Percentiles rank a stretch among this genome's conserved stretches.
Conservation (phyloP, 2,329 filamentous ascomycete genomes). For the Fusarium poae region DNA sequence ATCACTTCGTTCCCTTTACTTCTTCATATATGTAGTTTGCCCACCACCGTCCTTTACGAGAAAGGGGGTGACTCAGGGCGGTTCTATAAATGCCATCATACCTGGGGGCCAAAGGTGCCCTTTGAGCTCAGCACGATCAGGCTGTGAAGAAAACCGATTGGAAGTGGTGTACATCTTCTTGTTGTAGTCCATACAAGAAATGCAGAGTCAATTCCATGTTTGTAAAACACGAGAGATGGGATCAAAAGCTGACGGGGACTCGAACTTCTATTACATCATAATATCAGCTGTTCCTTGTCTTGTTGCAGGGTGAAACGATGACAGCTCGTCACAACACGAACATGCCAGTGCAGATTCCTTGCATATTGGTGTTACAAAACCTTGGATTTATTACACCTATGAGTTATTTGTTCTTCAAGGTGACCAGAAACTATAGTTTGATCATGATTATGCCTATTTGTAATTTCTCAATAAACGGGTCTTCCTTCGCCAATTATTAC, state of each 20-base stretch:
- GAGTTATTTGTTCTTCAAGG: not conserved
- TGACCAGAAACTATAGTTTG: not conserved
- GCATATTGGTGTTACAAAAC: not conserved
- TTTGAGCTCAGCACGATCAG: not conserved
- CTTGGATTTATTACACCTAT: not conserved
- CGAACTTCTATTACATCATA: not conserved
- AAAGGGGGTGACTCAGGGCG: not conserved
- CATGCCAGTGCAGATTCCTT: not conserved
- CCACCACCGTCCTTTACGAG: not conserved
- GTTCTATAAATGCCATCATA: not conserved
- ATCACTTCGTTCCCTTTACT: not conserved
- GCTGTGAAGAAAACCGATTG: not conserved
- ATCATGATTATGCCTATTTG: not conserved
- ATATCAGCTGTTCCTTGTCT: not conserved
- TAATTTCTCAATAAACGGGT: not conserved
- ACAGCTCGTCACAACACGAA: not conserved
- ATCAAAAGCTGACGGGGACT: not conserved
- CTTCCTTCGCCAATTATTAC: not conserved
- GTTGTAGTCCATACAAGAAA: not conserved
- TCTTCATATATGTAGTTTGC: not conserved
- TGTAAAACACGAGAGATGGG: not conserved
- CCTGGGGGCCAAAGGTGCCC: not conserved
- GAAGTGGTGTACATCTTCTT: not conserved
- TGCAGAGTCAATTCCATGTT: not conserved
- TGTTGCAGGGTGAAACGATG: not conserved